Percentiles rank a stretch among this genome's conserved stretches.
phyloP scores from a whole-genome alignment of 139 green algal species.

The Chlorella ohadii region DNA sequence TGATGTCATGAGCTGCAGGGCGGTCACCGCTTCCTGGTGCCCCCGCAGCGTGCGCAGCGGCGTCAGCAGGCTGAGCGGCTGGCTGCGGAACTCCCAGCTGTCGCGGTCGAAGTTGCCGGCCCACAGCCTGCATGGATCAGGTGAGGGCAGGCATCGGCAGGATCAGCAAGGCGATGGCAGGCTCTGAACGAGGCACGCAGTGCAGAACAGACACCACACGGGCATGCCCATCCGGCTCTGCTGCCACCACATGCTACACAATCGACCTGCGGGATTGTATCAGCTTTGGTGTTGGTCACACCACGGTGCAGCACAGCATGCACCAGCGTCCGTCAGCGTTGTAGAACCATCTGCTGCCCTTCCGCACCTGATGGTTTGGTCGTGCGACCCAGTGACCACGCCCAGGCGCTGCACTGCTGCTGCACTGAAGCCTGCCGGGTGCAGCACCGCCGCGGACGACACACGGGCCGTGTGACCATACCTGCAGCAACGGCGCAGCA shows the following conservation, averaged over 20 bases:
- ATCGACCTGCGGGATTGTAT: no score
- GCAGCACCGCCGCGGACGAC: slow-evolving; percentile 3
- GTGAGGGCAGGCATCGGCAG: no score
- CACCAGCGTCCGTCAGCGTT: no score
- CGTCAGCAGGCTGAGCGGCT: slow-evolving; percentile 29
- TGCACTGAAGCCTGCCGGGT: not conserved
- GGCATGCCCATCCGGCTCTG: no score
- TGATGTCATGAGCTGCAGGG: slow-evolving; percentile 24
- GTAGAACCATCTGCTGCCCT: not conserved
- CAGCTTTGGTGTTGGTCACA: no score
- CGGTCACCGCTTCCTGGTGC: slow-evolving; percentile 28
- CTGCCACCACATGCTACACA: no score
- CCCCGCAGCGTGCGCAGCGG: slow-evolving; percentile 35
- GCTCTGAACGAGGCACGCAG: no score
- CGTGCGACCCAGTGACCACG: not conserved
- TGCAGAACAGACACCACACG: no score
- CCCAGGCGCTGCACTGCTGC: not conserved
- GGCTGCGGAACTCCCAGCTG: not conserved
- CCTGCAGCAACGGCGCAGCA: no score
- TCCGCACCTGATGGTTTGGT: slow-evolving; percentile 34
- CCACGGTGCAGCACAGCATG: no score
- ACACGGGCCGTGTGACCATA: slow-evolving; percentile 22
- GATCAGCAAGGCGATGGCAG: no score
- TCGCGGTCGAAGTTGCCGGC: not conserved
- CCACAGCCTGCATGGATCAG: not conserved